phyloP scores from a whole-genome alignment of 768 basidiomycete genomes.

The Tricholoma hemisulphureum region DNA sequence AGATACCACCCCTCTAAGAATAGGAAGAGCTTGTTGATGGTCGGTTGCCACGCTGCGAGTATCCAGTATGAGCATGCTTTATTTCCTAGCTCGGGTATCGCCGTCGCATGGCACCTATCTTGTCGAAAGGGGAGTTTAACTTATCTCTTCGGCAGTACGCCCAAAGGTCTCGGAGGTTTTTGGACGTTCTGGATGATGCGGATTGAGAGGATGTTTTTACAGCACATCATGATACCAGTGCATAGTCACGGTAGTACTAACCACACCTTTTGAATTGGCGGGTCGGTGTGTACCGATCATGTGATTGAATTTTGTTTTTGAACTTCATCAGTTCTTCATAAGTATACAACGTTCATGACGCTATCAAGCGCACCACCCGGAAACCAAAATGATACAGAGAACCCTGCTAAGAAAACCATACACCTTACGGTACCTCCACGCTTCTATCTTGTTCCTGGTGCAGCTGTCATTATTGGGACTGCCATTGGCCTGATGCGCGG shows the following conservation, averaged over 20 bases:
- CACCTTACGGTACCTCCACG: conserved; percentile 47
- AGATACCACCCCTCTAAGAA: not conserved
- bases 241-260: no score
- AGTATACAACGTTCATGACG: no score
- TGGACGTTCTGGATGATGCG: no score
- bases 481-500: conserved; percentile 73
- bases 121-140: not conserved
- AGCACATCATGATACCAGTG: not conserved
- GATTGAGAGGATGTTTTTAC: no score
- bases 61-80: not conserved
- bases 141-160: no score
- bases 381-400: conserved; percentile 13
- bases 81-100: not conserved
- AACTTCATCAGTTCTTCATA: no score
- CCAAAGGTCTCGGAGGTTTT: no score
- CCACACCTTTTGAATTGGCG: no score
- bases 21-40: not conserved
- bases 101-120: not conserved
- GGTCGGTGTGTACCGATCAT: conserved; percentile 11
- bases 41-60: not conserved
- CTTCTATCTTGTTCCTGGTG: conserved; percentile 58
- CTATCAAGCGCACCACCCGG: conserved; percentile 2
- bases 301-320: conserved; percentile 1
- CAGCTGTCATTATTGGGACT: conserved; percentile 60
- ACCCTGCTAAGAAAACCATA: conserved; percentile 8